phyloP scores from a whole-genome alignment of 2,329 filamentous ascomycete genomes.

The Neospermospora avenae region DNA sequence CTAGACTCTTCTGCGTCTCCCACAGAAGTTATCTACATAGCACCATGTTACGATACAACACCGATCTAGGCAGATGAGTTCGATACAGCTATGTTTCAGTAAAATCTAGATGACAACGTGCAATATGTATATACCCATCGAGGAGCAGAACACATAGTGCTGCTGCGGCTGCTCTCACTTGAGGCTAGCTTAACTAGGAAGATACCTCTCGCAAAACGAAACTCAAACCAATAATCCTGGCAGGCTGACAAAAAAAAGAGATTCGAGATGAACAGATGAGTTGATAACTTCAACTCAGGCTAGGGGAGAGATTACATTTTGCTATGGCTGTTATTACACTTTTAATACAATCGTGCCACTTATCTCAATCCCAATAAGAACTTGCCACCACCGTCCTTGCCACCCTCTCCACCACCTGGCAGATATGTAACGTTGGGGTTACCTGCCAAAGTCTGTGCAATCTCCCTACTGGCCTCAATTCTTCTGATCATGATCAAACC shows the following conservation, averaged over 20 bases:
- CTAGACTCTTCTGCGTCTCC: too few relatives aligned
- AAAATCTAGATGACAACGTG: not conserved
- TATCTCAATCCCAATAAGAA: conserved; percentile 63
- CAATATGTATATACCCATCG: not conserved
- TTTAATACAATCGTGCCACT: conserved; percentile 15
- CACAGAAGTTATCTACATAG: too few relatives aligned
- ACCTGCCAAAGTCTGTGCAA: conserved; percentile 80
- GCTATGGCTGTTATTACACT: conserved; percentile 27
- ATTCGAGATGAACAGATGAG: not conserved
- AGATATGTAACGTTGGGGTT: conserved; percentile 98
- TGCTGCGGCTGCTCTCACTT: not conserved
- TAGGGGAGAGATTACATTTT: conserved; percentile 30
- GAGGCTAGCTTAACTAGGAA: not conserved
- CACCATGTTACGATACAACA: not conserved
- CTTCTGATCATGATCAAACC: conserved; percentile 93
- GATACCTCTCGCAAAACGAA: not conserved
- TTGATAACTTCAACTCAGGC: conserved; percentile 4
- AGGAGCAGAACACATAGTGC: not conserved
- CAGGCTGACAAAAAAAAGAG: not conserved
- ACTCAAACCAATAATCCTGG: not conserved
- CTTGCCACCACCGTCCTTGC: conserved; percentile 49
- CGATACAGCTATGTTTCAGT: not conserved
- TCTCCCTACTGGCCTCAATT: conserved; percentile 95
- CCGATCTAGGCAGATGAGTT: not conserved
- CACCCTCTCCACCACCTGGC: conserved; percentile 69